Evolutionary conservation across 1,284 basidiomycete species (phyloP), one percentile per base, ranked within the genome.

Genomic region (Tilletia caries): DNA sequence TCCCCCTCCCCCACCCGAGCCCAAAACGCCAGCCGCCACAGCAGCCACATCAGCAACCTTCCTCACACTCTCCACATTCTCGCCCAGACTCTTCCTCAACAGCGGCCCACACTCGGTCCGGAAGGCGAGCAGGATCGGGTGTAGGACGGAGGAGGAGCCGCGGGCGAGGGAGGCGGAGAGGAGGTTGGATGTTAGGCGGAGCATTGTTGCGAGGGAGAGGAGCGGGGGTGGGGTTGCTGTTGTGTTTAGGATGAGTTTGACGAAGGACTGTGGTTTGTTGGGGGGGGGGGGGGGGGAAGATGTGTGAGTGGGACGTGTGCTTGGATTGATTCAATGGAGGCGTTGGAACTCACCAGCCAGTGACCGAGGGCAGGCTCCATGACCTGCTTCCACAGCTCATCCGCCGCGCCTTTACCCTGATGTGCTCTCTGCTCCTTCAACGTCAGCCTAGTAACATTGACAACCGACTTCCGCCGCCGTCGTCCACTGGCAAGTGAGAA

Each of bases 351-450:
- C 52, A 64, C 69, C 20, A 37, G 52, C 71, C 74, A 81, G 27
- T 71, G 74, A 0, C 67, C 32, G 0, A 81, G 54, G 0, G 73
- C 72, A 13, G 81, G 81, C 68, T 83, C 80, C 68, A 81, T 73
- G 25, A 81, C 75, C 73, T 83, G 81, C 54, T 72, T 77, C 69
- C 80, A 81, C 4, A 80, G 70, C 70, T 79, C 79, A 50, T 79
- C 79, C 20, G 43, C 69, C 18, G 74, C 78, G 1, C 71, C 68
- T 32, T 72, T 25, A 0, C 70, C 71, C 33, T 69, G 43, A n/a
- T 76, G 20, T 2, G 62, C 58, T 1, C 33, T 29, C 44, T 76
- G 76, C 41, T 80, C 79, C 1, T 34, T 23, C 13, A 67, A 27
- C 18, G 66, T 70, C 1, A 80, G 65, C 37, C 73, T 73, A 3